Percentiles rank a stretch among this genome's conserved stretches.
Conservation (phyloP, 768 basidiomycete genomes). For the Amanita phalloides region DNA sequence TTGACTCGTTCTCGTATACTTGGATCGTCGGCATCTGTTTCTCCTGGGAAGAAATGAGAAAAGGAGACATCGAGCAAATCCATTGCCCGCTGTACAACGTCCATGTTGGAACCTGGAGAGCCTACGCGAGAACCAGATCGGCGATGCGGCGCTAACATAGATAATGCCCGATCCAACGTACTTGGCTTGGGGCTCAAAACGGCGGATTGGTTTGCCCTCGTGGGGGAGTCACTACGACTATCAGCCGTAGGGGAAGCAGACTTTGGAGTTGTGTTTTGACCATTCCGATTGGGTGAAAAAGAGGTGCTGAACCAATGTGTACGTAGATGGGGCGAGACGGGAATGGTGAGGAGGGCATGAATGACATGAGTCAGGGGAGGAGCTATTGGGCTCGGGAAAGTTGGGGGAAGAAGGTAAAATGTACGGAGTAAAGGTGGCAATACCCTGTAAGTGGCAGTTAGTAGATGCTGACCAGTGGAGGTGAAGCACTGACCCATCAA, state of each 20-base stretch:
- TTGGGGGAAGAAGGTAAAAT: slow-evolving; percentile 55
- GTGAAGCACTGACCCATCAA: slow-evolving; percentile 50
- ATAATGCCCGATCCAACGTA: slow-evolving; percentile 48
- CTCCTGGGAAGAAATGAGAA: slow-evolving; percentile 56
- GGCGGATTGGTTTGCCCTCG: slow-evolving; percentile 16
- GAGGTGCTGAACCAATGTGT: slow-evolving; percentile 50
- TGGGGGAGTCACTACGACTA: slow-evolving; percentile 31
- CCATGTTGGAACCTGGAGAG: slow-evolving; percentile 32
- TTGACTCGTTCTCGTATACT: slow-evolving; percentile 43
- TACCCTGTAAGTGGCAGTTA: slow-evolving; percentile 31
- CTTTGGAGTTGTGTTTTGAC: slow-evolving; percentile 26
- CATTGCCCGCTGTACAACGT: slow-evolving; percentile 54
- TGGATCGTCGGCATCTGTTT: slow-evolving; percentile 51
- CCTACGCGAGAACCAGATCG: slow-evolving; percentile 32
- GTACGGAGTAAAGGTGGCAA: slow-evolving; percentile 61
- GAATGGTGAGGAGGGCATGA: slow-evolving; percentile 73
- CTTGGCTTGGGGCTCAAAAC: slow-evolving; percentile 25
- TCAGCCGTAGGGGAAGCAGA: slow-evolving; percentile 18
- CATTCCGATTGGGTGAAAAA: slow-evolving; percentile 22
- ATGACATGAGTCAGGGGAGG: slow-evolving; percentile 75
- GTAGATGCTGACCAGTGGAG: background rate
- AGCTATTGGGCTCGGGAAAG: slow-evolving; percentile 52
- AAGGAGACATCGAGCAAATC: slow-evolving; percentile 56
- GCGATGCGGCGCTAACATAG: slow-evolving; percentile 40
- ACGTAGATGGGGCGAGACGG: slow-evolving; percentile 46